These are phyloP conservation scores for Ostreobium quekettii DNA, from an alignment of 139 green algal species.

Conservation along the genomic window DNA sequence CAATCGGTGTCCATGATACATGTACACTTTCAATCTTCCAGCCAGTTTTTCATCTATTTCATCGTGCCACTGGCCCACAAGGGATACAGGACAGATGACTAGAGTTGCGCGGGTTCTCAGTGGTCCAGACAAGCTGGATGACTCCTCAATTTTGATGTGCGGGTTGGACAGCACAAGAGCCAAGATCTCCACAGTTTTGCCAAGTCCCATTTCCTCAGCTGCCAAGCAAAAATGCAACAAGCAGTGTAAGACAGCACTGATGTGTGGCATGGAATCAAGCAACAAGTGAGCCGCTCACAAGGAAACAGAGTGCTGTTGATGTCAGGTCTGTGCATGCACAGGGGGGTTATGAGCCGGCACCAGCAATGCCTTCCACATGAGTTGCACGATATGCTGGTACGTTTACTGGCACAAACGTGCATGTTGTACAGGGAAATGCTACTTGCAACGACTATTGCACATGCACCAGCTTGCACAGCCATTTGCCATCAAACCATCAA, in stretches of 20 bases:
- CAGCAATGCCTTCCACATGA: background rate
- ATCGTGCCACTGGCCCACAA: conserved; percentile 60
- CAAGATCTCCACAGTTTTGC: conserved; percentile 60
- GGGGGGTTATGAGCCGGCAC: no score
- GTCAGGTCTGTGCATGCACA: no score
- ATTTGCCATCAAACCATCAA: background rate
- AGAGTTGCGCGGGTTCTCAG: conserved; percentile 6
- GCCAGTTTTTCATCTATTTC: conserved; percentile 44
- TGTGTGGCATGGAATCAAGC: background rate
- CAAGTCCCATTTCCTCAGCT: conserved; percentile 54
- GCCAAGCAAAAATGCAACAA: background rate
- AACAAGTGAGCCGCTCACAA: no score
- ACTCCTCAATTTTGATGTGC: no score
- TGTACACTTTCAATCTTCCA: conserved; percentile 36
- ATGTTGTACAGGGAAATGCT: background rate
- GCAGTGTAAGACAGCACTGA: background rate
- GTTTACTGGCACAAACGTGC: background rate
- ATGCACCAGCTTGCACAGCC: no score
- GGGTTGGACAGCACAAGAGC: conserved; percentile 53
- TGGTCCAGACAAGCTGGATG: no score
- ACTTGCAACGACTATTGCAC: background rate
- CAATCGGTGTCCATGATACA: conserved; percentile 64
- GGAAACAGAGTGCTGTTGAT: no score
- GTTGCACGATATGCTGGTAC: no score
- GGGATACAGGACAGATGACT: conserved; percentile 51